phyloP scores from a whole-genome alignment of 805 yeast genomes.

The Cyberlindnera samutprakarnensis region DNA sequence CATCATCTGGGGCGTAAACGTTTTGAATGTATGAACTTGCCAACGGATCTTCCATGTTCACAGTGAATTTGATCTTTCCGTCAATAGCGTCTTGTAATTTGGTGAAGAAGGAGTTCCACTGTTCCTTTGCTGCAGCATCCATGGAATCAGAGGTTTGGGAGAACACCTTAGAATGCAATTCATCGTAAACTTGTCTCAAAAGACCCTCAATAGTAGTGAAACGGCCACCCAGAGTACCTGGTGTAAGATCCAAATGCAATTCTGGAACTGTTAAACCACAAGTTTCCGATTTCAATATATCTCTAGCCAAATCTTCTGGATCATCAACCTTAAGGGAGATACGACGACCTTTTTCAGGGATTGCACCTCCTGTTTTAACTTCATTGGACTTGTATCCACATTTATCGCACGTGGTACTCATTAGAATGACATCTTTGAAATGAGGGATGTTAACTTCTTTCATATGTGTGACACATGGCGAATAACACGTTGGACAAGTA shows the following conservation, averaged over 20 bases:
- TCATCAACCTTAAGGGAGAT: constrained; percentile 73
- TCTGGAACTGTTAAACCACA: constrained; percentile 86
- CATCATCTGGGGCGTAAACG: constrained; percentile 97
- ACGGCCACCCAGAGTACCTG: constrained; percentile 97
- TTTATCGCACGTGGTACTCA: constrained; percentile 87
- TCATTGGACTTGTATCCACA: constrained; percentile 97
- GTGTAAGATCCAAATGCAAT: constrained; percentile 79
- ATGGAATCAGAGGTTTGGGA: constrained; percentile 85
- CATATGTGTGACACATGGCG: constrained; percentile 89
- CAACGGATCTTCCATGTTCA: constrained; percentile 88
- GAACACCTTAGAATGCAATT: constrained; percentile 77
- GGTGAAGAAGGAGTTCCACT: constrained; percentile 78
- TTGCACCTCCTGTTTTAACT: constrained; percentile 97
- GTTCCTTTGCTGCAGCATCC: constrained; percentile 67
- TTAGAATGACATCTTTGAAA: constrained; percentile 92
- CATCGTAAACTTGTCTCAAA: constrained; percentile 81
- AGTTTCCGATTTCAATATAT: constrained; percentile 89
- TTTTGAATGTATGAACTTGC: constrained; percentile 95
- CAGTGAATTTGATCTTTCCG: constrained; percentile 78
- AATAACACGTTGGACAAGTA: constrained; percentile 84
- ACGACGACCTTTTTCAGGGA: constrained; percentile 77
- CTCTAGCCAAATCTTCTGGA: constrained; percentile 85
- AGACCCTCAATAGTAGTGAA: constrained; percentile 96
- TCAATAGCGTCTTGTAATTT: constrained; percentile 69
- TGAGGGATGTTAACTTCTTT: constrained; percentile 95